Percentiles rank a stretch among this genome's conserved stretches.
These are phyloP conservation scores for Darksidea phi DNA, from an alignment of 495 filamentous ascomycete species.

Conservation along the genomic window DNA sequence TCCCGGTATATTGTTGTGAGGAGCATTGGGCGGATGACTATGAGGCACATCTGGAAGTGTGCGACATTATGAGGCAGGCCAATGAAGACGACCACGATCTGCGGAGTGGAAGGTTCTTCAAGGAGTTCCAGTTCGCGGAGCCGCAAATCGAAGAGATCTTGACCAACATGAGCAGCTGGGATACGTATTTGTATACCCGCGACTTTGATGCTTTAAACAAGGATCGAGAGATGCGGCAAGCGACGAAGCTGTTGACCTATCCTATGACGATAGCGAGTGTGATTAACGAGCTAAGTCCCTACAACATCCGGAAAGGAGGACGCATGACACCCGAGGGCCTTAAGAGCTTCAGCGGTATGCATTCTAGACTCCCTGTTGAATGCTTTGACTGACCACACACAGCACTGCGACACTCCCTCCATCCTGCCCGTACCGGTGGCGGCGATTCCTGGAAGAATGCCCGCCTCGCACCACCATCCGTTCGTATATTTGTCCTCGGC, in stretches of 20 bases:
- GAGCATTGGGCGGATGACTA: slow-evolving; percentile 95
- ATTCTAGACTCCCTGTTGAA: slow-evolving; percentile 4
- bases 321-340: slow-evolving; percentile 83
- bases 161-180: slow-evolving; percentile 98
- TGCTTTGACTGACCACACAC: slow-evolving; percentile 21
- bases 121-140: slow-evolving; percentile 87
- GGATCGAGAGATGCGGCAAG: slow-evolving; percentile 82
- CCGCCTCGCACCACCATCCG: slow-evolving; percentile 75
- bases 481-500: slow-evolving; percentile 90
- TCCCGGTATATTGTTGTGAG: slow-evolving; percentile 89
- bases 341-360: slow-evolving; percentile 85
- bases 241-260: slow-evolving; percentile 88
- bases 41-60: slow-evolving; percentile 85
- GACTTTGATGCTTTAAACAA: slow-evolving; percentile 86
- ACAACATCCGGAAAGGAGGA: slow-evolving; percentile 67
- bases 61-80: slow-evolving; percentile 83
- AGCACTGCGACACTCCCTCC: slow-evolving; percentile 91
- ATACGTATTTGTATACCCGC: slow-evolving; percentile 88
- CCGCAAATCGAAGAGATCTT: slow-evolving; percentile 86
- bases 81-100: slow-evolving; percentile 99
- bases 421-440: slow-evolving; percentile 77
- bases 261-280: slow-evolving; percentile 88
- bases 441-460: slow-evolving; percentile 74
- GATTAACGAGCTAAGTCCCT: slow-evolving; percentile 89
- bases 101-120: slow-evolving; percentile 83